A percentile compares a stretch with the other conserved stretches of the same genome.
These are phyloP conservation scores for Byssochlamys sp. DNA, from an alignment of 2,329 filamentous ascomycete genomes.

Conservation along the genomic window DNA sequence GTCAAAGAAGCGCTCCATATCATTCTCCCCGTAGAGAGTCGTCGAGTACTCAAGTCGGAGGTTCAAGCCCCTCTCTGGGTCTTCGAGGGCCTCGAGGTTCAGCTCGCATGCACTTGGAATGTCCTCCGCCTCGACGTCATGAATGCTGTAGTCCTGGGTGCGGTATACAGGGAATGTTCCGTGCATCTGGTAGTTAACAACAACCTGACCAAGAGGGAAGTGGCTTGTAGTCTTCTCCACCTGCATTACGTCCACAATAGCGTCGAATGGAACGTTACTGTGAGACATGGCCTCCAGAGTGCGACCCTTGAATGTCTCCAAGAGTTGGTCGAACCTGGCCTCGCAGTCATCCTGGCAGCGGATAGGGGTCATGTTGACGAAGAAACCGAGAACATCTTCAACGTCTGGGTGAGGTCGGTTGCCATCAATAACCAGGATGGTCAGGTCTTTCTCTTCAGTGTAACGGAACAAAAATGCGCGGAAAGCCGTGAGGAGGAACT, in stretches of 20 bases:
- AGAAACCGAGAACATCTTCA: constrained; percentile 12
- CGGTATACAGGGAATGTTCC: constrained; percentile 13
- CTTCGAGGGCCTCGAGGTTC: constrained; percentile 14
- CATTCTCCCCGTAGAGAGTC: constrained; percentile 11
- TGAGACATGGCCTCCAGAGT: constrained; percentile 8
- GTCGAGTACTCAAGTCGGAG: constrained; percentile 13
- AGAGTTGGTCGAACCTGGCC: not conserved
- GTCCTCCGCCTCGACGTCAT: constrained; percentile 10
- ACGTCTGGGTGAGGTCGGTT: constrained; percentile 13
- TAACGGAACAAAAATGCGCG: constrained; percentile 13
- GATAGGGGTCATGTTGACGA: constrained; percentile 15
- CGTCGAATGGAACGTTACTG: constrained; percentile 8
- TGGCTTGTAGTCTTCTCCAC: constrained; percentile 5
- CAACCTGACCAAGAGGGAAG: constrained; percentile 11
- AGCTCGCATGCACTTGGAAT: constrained; percentile 15
- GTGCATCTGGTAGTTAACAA: constrained; percentile 13
- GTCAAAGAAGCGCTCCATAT: constrained; percentile 19
- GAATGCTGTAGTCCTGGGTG: constrained; percentile 14
- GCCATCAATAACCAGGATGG: constrained; percentile 13
- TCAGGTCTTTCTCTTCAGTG: constrained; percentile 13
- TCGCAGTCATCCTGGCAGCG: constrained; percentile 6
- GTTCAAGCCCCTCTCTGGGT: constrained; percentile 11
- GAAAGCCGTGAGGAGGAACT: constrained; percentile 14
- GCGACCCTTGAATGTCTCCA: not conserved
- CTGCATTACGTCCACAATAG: constrained; percentile 8